Base-by-base conservation (phyloP, 1,139 yeast species). In the Yamadazyma blattariae region DNA sequence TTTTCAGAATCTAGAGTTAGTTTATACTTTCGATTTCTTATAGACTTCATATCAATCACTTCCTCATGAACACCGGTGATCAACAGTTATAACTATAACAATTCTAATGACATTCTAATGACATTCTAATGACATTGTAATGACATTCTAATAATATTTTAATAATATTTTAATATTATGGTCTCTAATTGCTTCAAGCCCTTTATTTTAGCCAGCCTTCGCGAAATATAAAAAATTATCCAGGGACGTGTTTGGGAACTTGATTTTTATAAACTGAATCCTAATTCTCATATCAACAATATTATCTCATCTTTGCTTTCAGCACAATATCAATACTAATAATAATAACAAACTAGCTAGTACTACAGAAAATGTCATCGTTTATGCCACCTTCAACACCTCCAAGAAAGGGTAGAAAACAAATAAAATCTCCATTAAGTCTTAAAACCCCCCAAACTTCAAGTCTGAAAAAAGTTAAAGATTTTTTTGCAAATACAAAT, bases 311-410 rank as follows among this genome's bases (percentile, higher is more conserved):
- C n/a, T 21, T 11, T 10, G 24, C n/a, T 21, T 21, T 10, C 24
- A 7, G 24, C n/a, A n/a, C 20, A 10, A 21, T 21, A 21, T 15
- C 16, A 27, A 44, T 42, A 41, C n/a, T n/a, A n/a, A n/a, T n/a
- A n/a, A n/a, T n/a, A n/a, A n/a, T n/a, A n/a, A n/a, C n/a, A n/a
- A n/a, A n/a, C n/a, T n/a, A n/a, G n/a, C n/a, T n/a, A n/a, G n/a
- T n/a, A n/a, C n/a, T n/a, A n/a, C n/a, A n/a, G 8, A 20, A 10
- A 23, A 22, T 21, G 30, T 28, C 30, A 6, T 40, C 47, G 15
- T 34, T 32, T 19, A 37, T 33, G 17, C 42, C 44, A 7, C 49
- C 51, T 5, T 45, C 48, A 10, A 47, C 51, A 17, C 51, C 51
- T 27, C 48, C 48, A 11, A 36, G 45, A 24, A 37, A 32, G 25